Percentiles rank a stretch among this genome's conserved stretches.
Evolutionary conservation across 257 asterid species (phyloP).

Genomic region (Fraxinus anomala): DNA sequence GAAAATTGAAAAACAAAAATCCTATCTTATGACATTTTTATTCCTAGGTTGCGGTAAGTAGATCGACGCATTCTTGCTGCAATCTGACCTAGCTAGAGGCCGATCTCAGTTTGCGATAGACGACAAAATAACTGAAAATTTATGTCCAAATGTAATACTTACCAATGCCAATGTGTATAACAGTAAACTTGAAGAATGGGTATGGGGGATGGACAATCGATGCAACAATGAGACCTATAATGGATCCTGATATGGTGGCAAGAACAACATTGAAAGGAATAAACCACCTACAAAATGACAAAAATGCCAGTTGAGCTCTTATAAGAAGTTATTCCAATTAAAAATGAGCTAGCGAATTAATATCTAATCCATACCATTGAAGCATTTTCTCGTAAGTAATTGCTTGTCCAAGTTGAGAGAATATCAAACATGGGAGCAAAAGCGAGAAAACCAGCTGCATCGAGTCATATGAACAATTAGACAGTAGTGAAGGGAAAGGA

Average conservation of each 20-base stretch:
- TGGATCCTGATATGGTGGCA: conserved; percentile 78
- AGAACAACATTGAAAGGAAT: conserved; percentile 88
- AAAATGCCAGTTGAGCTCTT: conserved; percentile 26
- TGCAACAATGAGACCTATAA: conserved; percentile 82
- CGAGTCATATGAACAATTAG: conserved; percentile 19
- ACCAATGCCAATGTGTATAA: conserved; percentile 94
- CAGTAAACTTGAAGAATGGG: conserved; percentile 86
- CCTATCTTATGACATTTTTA: no score
- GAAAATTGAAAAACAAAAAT: no score
- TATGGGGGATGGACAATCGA: conserved; percentile 71
- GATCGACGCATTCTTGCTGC: no score
- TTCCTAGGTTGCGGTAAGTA: no score
- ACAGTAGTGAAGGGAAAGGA: background rate
- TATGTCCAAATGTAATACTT: conserved; percentile 21
- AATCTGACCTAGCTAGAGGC: no score
- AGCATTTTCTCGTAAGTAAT: conserved; percentile 71
- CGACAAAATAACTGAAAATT: background rate
- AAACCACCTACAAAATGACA: conserved; percentile 80
- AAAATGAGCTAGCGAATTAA: background rate
- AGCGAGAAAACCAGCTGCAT: conserved; percentile 96
- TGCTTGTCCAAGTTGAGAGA: conserved; percentile 95
- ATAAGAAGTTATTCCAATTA: conserved; percentile 6
- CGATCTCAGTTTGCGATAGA: no score
- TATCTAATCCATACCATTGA: conserved; percentile 56
- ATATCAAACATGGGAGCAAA: conserved; percentile 91